phyloP scores from a whole-genome alignment of 805 yeast species.

The Hanseniaspora clermontiae region DNA sequence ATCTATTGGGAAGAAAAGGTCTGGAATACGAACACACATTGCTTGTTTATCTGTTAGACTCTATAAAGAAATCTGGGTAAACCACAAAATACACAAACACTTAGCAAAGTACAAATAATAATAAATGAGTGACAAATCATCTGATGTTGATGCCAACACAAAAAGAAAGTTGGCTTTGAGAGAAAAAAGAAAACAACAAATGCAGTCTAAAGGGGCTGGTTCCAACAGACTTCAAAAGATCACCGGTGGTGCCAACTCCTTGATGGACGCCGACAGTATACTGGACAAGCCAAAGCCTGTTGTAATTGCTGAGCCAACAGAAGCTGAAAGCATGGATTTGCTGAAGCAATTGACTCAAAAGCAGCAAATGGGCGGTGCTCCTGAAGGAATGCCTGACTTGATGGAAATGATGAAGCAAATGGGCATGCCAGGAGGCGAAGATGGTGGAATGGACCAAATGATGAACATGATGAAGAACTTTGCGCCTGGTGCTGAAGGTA shows the following conservation, averaged over 20 bases:
- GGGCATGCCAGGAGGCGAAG: constrained; percentile 7
- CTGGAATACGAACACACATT: too few relatives aligned
- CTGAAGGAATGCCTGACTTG: constrained; percentile 14
- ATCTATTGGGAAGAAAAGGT: too few relatives aligned
- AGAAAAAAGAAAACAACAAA: constrained; percentile 54
- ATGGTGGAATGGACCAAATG: constrained; percentile 14
- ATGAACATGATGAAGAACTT: constrained; percentile 22
- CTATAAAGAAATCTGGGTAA: background rate
- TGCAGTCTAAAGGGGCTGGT: constrained; percentile 42
- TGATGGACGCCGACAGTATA: constrained; percentile 28
- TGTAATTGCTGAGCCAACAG: background rate
- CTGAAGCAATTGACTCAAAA: constrained; percentile 23
- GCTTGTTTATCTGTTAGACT: too few relatives aligned
- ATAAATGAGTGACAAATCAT: constrained; percentile 30
- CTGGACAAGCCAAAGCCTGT: constrained; percentile 19
- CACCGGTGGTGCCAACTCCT: constrained; percentile 31
- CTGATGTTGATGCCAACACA: constrained; percentile 27
- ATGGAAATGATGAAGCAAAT: constrained; percentile 11
- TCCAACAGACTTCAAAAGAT: constrained; percentile 41
- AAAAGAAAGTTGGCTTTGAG: constrained; percentile 47
- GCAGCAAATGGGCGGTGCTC: constrained; percentile 12
- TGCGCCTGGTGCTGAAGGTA: constrained; percentile 11
- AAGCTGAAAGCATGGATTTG: constrained; percentile 9
- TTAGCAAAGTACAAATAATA: background rate
- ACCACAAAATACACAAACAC: too few relatives aligned